phyloP scores from a whole-genome alignment of 2,329 filamentous ascomycete species.

The Cordyceps cateniannulata region DNA sequence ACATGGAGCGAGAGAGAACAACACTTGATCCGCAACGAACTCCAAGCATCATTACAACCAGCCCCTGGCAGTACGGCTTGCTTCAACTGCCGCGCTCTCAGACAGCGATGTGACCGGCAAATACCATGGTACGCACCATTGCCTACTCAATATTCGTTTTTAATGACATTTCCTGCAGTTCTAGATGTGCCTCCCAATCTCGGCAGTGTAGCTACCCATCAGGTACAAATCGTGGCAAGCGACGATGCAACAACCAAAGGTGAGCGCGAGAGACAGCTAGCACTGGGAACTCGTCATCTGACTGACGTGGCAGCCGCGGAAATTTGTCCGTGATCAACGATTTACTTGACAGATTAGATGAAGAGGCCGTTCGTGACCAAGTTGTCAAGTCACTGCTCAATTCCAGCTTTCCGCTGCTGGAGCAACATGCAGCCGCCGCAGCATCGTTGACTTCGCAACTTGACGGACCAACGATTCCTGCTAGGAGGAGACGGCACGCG shows the following conservation, averaged over 20 bases:
- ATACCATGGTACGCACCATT: not conserved
- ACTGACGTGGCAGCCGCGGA: too few relatives aligned
- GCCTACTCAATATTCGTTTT: too few relatives aligned
- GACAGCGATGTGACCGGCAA: not conserved
- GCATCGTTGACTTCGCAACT: not conserved
- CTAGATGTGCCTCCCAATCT: too few relatives aligned
- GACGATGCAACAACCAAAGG: too few relatives aligned
- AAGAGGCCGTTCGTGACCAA: not conserved
- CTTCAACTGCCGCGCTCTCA: not conserved
- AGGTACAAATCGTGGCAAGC: too few relatives aligned
- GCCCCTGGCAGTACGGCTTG: not conserved
- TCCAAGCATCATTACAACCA: not conserved
- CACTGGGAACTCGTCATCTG: too few relatives aligned
- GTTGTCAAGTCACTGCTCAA: not conserved
- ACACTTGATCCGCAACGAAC: not conserved
- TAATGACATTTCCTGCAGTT: too few relatives aligned
- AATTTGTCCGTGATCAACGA: not conserved
- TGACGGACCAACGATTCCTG: not conserved
- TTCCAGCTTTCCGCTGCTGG: not conserved
- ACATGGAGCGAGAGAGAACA: not conserved
- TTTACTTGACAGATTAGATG: not conserved
- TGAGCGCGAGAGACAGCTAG: too few relatives aligned
- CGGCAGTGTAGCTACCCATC: too few relatives aligned
- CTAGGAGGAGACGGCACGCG: too few relatives aligned
- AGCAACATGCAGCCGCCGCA: not conserved